Percentiles rank a stretch among this genome's conserved stretches.
Evolutionary conservation across 2,329 filamentous ascomycete genomes (phyloP).

Genomic region (Myriosclerotinia curreyana): DNA sequence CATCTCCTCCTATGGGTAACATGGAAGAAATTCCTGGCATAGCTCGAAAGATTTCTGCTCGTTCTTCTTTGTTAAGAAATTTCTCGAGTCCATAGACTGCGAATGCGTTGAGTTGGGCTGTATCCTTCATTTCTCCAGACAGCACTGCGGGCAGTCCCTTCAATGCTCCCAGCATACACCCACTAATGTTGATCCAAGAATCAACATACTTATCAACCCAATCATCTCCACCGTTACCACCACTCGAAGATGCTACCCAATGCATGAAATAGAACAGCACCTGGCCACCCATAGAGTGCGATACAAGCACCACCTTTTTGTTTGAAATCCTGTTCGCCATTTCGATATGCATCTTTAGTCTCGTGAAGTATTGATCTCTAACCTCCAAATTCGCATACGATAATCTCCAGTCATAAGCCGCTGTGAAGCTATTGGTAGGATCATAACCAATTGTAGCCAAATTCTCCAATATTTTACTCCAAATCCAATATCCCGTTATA

Average conservation of each 20-base stretch:
- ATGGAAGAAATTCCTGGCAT: constrained; percentile 98
- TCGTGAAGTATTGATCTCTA: constrained; percentile 90
- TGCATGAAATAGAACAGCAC: constrained; percentile 80
- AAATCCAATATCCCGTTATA: constrained; percentile 87
- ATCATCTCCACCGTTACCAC: constrained; percentile 74
- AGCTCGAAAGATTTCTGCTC: constrained; percentile 88
- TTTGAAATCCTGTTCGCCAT: constrained; percentile 68
- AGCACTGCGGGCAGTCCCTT: constrained; percentile 89
- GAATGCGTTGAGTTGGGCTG: constrained; percentile 91
- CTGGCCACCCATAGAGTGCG: constrained; percentile 97
- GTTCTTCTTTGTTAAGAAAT: constrained; percentile 85
- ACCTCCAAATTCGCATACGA: constrained; percentile 86
- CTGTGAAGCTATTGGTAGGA: constrained; percentile 69
- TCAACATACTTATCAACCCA: constrained; percentile 93
- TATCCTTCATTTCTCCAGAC: constrained; percentile 98
- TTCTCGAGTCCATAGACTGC: constrained; percentile 96
- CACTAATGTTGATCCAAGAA: constrained; percentile 97
- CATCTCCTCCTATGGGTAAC: constrained; percentile 89
- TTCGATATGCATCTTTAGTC: constrained; percentile 88
- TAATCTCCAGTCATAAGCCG: constrained; percentile 85
- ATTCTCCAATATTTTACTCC: constrained; percentile 94
- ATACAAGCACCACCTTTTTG: constrained; percentile 80
- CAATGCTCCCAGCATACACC: constrained; percentile 92
- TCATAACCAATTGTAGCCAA: constrained; percentile 95
- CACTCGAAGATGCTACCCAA: constrained; percentile 74